Evolutionary conservation across 208 protist genomes (phyloP).

Genomic region (Leishmania mexicana): DNA sequence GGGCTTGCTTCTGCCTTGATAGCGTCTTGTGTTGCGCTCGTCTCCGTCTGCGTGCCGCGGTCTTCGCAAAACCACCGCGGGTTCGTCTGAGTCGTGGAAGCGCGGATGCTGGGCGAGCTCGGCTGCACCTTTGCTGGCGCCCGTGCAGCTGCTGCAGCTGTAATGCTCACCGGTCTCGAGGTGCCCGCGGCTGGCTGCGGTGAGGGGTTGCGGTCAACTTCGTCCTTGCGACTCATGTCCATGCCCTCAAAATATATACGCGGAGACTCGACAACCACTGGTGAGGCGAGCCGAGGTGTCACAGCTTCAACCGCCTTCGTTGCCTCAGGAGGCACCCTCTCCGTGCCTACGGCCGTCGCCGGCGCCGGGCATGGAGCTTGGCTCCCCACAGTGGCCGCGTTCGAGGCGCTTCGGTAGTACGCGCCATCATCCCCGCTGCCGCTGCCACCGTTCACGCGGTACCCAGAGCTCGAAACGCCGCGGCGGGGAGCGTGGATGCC

Average conservation of each 20-base stretch:
- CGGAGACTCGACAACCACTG: background rate
- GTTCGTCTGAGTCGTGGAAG: constrained; percentile 22
- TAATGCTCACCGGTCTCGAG: too few species aligned
- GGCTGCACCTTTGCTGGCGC: background rate
- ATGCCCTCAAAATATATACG: background rate
- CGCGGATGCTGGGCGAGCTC: background rate
- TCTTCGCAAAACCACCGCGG: constrained; percentile 22
- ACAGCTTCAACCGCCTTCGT: background rate
- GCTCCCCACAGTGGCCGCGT: constrained; percentile 38
- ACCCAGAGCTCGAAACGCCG: constrained; percentile 9
- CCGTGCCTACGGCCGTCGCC: background rate
- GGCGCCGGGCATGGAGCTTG: constrained; percentile 9
- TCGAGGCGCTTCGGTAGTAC: constrained; percentile 29
- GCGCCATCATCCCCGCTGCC: constrained; percentile 5
- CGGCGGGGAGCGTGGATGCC: background rate
- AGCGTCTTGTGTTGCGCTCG: background rate
- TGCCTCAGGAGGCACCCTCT: background rate
- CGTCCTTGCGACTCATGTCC: background rate
- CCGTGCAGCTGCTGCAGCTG: background rate
- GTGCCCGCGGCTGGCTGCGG: background rate
- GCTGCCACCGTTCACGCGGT: background rate
- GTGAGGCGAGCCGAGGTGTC: background rate
- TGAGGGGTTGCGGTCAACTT: background rate
- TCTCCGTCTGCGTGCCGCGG: constrained; percentile 33
- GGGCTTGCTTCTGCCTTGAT: background rate